A percentile compares a stretch with the other conserved stretches of the same genome.
Conservation (phyloP, 2,329 filamentous ascomycete genomes). For the Cercospora zeae-maydis region DNA sequence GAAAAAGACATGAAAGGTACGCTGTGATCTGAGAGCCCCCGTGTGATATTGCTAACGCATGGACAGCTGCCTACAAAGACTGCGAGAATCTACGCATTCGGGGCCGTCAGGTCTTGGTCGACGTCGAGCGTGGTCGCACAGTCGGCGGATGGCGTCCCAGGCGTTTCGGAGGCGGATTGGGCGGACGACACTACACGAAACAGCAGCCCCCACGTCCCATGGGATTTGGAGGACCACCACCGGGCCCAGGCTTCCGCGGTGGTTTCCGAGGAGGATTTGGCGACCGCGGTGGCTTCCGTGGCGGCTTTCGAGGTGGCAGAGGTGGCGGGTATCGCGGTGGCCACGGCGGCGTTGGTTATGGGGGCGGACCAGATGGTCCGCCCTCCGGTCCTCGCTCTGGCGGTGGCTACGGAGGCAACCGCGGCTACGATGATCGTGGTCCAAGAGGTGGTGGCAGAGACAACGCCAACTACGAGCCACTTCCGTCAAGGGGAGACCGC, state of each 20-base stretch:
- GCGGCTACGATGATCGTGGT: constrained; percentile 32
- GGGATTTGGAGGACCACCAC: constrained; percentile 54
- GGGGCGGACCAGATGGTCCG: constrained; percentile 47
- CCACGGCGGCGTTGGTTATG: constrained; percentile 40
- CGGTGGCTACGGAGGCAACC: constrained; percentile 34
- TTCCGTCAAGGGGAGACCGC: constrained; percentile 62
- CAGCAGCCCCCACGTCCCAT: constrained; percentile 63
- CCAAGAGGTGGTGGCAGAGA: constrained; percentile 38
- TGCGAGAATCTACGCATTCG: constrained; percentile 89
- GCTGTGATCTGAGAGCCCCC: neutral
- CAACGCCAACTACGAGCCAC: constrained; percentile 80
- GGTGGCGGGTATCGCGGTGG: constrained; percentile 44
- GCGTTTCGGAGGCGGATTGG: constrained; percentile 85
- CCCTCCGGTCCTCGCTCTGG: constrained; percentile 47
- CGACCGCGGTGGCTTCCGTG: constrained; percentile 52
- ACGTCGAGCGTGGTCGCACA: constrained; percentile 92
- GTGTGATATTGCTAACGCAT: constrained; percentile 27
- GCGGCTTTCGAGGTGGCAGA: constrained; percentile 48
- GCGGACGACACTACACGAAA: constrained; percentile 90
- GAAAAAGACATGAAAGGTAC: constrained; percentile 99
- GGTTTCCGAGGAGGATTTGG: constrained; percentile 54
- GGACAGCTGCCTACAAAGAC: constrained; percentile 83
- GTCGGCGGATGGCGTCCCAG: constrained; percentile 91
- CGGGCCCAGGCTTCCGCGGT: constrained; percentile 54
- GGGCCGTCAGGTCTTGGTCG: constrained; percentile 85